Evolutionary conservation across 2,329 filamentous ascomycete genomes (phyloP).

Genomic region (Xylaria sp.): DNA sequence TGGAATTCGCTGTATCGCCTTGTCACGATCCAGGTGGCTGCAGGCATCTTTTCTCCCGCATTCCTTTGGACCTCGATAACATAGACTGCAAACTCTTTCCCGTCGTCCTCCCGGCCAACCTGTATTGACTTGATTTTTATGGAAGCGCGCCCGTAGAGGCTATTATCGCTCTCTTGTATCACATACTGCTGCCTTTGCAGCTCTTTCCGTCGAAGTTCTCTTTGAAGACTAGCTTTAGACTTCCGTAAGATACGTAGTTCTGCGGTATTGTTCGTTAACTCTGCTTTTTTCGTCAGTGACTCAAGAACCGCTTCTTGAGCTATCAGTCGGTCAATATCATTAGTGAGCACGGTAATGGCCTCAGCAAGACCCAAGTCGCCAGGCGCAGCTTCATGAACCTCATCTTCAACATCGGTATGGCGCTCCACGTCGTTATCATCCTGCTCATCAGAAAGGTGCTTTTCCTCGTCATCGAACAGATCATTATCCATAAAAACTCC

Average conservation of each 20-base stretch:
- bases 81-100: slow-evolving; percentile 91
- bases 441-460: slow-evolving; percentile 83
- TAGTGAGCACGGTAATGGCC: slow-evolving; percentile 85
- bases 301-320: slow-evolving; percentile 92
- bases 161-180: slow-evolving; percentile 97
- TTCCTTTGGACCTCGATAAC: slow-evolving; percentile 89
- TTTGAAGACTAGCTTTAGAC: slow-evolving; percentile 88
- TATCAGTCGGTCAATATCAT: slow-evolving; percentile 86
- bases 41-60: slow-evolving; percentile 93
- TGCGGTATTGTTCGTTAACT: slow-evolving; percentile 94
- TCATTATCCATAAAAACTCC: slow-evolving; percentile 95
- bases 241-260: slow-evolving; percentile 92
- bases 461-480: slow-evolving; percentile 87
- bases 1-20: slow-evolving; percentile 96
- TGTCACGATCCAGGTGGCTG: slow-evolving; percentile 93
- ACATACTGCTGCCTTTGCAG: slow-evolving; percentile 96
- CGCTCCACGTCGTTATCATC: slow-evolving; percentile 69
- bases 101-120: slow-evolving; percentile 89
- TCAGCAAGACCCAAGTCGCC: slow-evolving; percentile 93
- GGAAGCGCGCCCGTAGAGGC: slow-evolving; percentile 87
- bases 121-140: slow-evolving; percentile 92
- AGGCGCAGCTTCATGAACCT: slow-evolving; percentile 91
- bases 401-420: slow-evolving; percentile 70
- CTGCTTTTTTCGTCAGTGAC: slow-evolving; percentile 89
- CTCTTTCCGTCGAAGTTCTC: slow-evolving; percentile 92